Evolutionary conservation across 805 yeast species (phyloP).

Genomic region (Candida stauntonica): DNA sequence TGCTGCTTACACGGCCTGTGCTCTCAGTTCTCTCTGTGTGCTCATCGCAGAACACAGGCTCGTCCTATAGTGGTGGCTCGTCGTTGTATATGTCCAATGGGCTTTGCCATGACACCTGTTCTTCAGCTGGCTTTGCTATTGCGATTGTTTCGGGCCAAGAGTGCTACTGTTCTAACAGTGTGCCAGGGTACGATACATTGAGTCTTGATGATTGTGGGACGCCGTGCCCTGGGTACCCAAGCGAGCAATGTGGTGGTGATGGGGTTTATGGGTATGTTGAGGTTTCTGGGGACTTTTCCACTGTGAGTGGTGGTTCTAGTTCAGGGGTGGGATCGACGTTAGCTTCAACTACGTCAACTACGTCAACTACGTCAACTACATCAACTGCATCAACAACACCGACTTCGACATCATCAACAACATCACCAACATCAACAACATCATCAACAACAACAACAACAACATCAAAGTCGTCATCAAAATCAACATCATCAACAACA

Average conservation of each 20-base stretch:
- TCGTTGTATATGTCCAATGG: constrained; percentile 37
- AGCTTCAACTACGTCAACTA: constrained; percentile 21
- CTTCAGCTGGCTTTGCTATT: constrained; percentile 31
- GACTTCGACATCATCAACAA: constrained; percentile 11
- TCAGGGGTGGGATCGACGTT: background rate
- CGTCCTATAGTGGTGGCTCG: constrained; percentile 1
- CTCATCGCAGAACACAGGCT: constrained; percentile 19
- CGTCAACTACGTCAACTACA: constrained; percentile 6
- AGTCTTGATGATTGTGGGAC: constrained; percentile 30
- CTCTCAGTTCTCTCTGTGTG: constrained; percentile 15
- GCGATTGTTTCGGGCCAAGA: constrained; percentile 41
- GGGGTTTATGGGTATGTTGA: constrained; percentile 41
- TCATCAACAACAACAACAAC: constrained; percentile 20
- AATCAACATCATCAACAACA: constrained; percentile 1
- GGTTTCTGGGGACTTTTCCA: too few relatives aligned
- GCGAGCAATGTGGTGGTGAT: constrained; percentile 35
- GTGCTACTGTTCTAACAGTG: constrained; percentile 42
- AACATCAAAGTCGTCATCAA: constrained; percentile 11
- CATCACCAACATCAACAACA: constrained; percentile 19
- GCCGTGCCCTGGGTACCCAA: constrained; percentile 41
- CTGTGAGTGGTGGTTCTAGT: too few relatives aligned
- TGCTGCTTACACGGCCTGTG: background rate
- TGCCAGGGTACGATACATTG: constrained; percentile 35
- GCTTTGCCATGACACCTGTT: constrained; percentile 37
- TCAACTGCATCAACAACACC: constrained; percentile 17